These are phyloP conservation scores for Amoebophrya sp. DNA, from an alignment of 169 alveolate species.

Conservation along the genomic window DNA sequence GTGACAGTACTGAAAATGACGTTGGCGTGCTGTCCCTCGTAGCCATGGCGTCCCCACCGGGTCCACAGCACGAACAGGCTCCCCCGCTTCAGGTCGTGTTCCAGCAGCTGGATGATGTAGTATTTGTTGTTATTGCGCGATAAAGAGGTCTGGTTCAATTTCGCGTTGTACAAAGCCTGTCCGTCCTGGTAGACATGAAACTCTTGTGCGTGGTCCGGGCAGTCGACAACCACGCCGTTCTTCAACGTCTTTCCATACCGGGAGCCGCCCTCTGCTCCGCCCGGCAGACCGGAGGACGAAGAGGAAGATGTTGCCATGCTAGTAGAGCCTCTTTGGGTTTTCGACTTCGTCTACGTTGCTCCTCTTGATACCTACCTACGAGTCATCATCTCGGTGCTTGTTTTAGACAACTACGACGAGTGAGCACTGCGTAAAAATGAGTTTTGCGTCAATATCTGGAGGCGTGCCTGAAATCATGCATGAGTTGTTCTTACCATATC, in stretches of 20 bases:
- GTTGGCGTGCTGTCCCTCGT: neutral
- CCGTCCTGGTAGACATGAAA: neutral
- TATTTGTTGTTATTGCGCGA: slow-evolving; percentile 4
- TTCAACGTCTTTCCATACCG: neutral
- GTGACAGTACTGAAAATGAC: neutral
- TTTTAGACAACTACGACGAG: too few species aligned
- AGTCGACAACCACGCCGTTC: neutral
- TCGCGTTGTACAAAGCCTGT: neutral
- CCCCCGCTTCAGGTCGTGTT: neutral
- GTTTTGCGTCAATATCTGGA: too few species aligned
- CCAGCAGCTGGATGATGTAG: slow-evolving; percentile 24
- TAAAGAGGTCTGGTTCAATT: neutral
- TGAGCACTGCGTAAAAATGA: too few species aligned
- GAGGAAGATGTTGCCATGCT: too few species aligned
- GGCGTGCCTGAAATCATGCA: too few species aligned
- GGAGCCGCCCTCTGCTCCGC: too few species aligned
- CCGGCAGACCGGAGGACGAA: too few species aligned
- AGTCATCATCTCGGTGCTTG: too few species aligned
- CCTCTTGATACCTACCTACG: too few species aligned
- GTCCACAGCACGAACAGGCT: neutral
- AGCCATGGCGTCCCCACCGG: neutral
- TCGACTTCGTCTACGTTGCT: too few species aligned
- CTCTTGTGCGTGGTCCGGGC: neutral
- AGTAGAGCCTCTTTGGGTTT: too few species aligned
- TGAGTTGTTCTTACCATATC: too few species aligned